phyloP scores from a whole-genome alignment of 345 rosid genomes.

The Lepidium africanum region DNA sequence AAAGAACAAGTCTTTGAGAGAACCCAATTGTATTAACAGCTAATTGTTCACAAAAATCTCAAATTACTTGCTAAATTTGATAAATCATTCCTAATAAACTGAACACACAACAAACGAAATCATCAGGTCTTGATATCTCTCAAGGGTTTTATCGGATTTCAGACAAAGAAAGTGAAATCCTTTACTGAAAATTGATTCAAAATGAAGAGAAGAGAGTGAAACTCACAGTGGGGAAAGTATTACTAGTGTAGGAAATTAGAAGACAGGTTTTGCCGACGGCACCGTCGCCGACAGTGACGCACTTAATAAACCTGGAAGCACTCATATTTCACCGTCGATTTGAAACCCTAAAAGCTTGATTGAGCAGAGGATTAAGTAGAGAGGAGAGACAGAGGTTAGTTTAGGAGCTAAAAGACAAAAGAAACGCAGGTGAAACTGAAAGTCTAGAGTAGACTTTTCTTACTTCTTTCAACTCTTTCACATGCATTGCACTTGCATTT shows the following conservation, averaged over 20 bases:
- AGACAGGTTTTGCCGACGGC: slow-evolving; percentile 81
- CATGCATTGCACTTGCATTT: not conserved
- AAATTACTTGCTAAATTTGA: not conserved
- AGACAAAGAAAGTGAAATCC: not conserved
- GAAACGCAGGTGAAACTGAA: not conserved
- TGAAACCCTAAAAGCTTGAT: slow-evolving; percentile 12
- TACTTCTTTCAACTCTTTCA: not conserved
- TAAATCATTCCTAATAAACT: not conserved
- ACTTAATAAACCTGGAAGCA: slow-evolving; percentile 22
- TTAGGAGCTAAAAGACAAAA: slow-evolving; percentile 5
- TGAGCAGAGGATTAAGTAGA: not conserved
- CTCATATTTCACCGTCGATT: slow-evolving; percentile 35
- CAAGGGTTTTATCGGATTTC: not conserved
- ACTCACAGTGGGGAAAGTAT: slow-evolving; percentile 66
- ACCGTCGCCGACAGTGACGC: slow-evolving; percentile 77
- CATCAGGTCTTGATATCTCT: not conserved
- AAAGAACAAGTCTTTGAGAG: not conserved
- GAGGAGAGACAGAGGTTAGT: not conserved
- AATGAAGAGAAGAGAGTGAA: not conserved
- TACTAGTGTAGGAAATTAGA: slow-evolving; percentile 22
- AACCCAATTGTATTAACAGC: not conserved
- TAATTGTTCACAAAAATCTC: not conserved
- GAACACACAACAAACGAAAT: not conserved
- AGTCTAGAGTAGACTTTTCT: not conserved
- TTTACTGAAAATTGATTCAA: not conserved